Conservation (phyloP, 1,284 basidiomycete genomes). For the Cerioporus squamosus region DNA sequence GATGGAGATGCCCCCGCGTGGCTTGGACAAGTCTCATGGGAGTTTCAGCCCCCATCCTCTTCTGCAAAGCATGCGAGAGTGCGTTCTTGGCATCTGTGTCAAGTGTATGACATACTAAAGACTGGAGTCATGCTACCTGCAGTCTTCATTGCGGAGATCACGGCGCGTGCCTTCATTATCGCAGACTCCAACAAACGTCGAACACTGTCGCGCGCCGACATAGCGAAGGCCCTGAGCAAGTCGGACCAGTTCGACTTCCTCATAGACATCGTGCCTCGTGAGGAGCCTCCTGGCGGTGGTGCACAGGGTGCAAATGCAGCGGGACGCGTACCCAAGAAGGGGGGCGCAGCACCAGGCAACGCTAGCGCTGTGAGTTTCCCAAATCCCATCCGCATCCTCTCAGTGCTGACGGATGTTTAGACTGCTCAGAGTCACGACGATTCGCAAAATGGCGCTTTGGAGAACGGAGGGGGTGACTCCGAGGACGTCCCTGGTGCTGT, state of each 20-base stretch:
- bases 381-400: no score
- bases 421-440: conserved; percentile 14
- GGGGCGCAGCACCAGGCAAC: conserved; percentile 21
- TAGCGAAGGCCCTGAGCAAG: conserved; percentile 87
- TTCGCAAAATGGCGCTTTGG: conserved; percentile 10
- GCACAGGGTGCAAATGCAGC: conserved; percentile 19
- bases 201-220: conserved; percentile 89
- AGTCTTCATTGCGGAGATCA: conserved; percentile 97
- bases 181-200: conserved; percentile 93
- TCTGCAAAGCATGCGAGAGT: conserved; percentile 98
- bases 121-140: not conserved
- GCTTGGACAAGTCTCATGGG: conserved; percentile 10
- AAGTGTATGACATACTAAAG: not conserved
- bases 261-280: conserved; percentile 90
- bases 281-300: conserved; percentile 51
- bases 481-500: conserved; percentile 14
- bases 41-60: conserved; percentile 81
- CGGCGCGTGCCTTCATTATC: conserved; percentile 90
- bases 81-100: conserved; percentile 37
- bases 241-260: conserved; percentile 94
- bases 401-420: not conserved
- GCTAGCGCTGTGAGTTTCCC: conserved; percentile 16
- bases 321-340: conserved; percentile 30
- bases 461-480: conserved; percentile 6
- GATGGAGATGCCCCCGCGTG: not conserved